These are phyloP conservation scores for Globisporangium recalcitrans DNA, from an alignment of 352 stramenopile genomes.

Conservation along the genomic window DNA sequence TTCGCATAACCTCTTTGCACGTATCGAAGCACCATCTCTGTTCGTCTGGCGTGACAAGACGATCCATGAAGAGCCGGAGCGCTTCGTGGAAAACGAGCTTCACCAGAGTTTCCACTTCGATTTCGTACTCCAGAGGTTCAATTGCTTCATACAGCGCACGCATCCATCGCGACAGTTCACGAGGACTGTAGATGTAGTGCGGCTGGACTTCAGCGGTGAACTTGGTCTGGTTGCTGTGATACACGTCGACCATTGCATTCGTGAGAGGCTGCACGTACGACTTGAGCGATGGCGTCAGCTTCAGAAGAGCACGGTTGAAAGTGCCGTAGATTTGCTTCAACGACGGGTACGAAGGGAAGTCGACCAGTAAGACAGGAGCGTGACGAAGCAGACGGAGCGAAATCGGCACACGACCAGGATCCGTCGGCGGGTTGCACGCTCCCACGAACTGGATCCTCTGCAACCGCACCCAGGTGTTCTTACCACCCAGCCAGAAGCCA, in stretches of 20 bases:
- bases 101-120: conserved; percentile 94
- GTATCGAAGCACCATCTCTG: conserved; percentile 93
- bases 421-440: conserved; percentile 99
- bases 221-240: conserved; percentile 94
- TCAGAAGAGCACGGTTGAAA: conserved; percentile 98
- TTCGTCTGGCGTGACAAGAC: conserved; percentile 96
- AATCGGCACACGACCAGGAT: conserved; percentile 96
- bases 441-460: conserved; percentile 95
- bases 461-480: conserved; percentile 89
- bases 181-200: conserved; percentile 99
- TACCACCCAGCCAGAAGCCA: conserved; percentile 85
- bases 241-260: conserved; percentile 99
- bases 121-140: conserved; percentile 91
- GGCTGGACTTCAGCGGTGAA: conserved; percentile 93
- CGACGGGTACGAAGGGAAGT: conserved; percentile 96
- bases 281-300: conserved; percentile 96
- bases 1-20: conserved; percentile 77
- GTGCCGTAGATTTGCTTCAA: conserved; percentile 99
- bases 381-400: conserved; percentile 97
- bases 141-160: conserved; percentile 98
- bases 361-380: conserved; percentile 97
- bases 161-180: conserved; percentile 99
- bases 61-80: conserved; percentile 98
- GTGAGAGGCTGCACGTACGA: conserved; percentile 96
- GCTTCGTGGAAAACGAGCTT: conserved; percentile 99